Conservation (phyloP, 495 filamentous ascomycete genomes). For the Tricharina praecox region DNA sequence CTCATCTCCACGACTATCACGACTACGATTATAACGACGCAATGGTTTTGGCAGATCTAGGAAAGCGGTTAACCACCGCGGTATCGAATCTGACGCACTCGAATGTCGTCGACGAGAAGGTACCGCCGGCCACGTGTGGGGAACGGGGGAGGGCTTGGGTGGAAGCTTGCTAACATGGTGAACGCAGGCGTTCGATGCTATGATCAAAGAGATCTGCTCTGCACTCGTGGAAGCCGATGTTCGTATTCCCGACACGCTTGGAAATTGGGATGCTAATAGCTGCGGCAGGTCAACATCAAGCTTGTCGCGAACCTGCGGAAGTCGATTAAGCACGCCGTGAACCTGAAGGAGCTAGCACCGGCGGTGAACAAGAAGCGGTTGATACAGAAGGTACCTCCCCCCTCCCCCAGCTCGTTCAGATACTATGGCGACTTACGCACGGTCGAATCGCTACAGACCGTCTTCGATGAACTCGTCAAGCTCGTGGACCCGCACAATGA, state of each 20-base stretch:
- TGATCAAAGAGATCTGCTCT: conserved; percentile 93
- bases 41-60: conserved; percentile 99
- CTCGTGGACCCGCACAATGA: conserved; percentile 93
- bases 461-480: conserved; percentile 90
- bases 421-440: conserved; percentile 11
- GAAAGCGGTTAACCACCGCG: conserved; percentile 93
- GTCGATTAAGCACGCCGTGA: conserved; percentile 76
- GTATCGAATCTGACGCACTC: conserved; percentile 85
- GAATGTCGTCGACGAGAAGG: conserved; percentile 91
- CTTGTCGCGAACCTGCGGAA: conserved; percentile 87
- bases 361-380: conserved; percentile 93
- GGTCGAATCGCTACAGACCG: too few species aligned
- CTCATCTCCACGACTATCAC: too few species aligned
- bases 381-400: conserved; percentile 54
- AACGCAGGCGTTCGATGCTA: conserved; percentile 75
- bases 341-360: conserved; percentile 77
- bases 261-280: not conserved
- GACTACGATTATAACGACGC: too few species aligned
- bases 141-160: not conserved
- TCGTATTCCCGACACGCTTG: not conserved
- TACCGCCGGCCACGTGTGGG: too few species aligned
- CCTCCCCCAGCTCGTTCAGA: not conserved
- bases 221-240: conserved; percentile 84
- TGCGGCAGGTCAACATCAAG: conserved; percentile 55
- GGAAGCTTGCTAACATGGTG: conserved; percentile 6